Conservation (phyloP, 352 stramenopile genomes). For the Aphanomyces astaci region DNA sequence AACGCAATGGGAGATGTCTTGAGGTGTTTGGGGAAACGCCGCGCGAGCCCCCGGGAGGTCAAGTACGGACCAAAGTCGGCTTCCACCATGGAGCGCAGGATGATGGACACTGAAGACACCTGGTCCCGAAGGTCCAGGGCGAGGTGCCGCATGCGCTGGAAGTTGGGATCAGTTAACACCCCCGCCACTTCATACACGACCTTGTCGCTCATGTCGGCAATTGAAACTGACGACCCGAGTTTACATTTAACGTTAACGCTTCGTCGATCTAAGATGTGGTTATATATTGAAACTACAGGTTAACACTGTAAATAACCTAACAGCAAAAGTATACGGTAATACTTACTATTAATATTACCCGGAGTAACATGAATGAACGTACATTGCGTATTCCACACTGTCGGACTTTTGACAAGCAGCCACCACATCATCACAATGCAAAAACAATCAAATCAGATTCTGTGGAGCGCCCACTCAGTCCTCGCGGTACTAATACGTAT, state of each 20-base stretch:
- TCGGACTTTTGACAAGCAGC: no score
- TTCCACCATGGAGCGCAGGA: conserved; percentile 10
- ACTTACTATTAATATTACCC: no score
- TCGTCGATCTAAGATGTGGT: neutral
- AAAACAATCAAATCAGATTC: no score
- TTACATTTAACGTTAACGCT: neutral
- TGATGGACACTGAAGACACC: neutral
- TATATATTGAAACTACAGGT: no score
- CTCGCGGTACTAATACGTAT: no score
- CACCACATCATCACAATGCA: no score
- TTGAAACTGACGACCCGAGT: neutral
- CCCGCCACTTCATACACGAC: conserved; percentile 21
- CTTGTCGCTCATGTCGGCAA: conserved; percentile 1
- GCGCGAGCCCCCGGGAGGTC: neutral
- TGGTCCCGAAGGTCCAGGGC: conserved; percentile 16
- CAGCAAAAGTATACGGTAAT: no score
- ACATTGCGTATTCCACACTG: no score
- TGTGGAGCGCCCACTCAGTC: no score
- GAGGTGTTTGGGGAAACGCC: conserved; percentile 7
- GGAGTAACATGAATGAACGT: no score
- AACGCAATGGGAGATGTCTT: conserved; percentile 14
- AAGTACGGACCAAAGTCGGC: conserved; percentile 13
- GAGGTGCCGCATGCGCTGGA: conserved; percentile 18
- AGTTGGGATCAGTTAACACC: conserved; percentile 13
- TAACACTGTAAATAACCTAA: no score